phyloP scores from a whole-genome alignment of 2,329 filamentous ascomycete species.

The Teratosphaeria viscida region DNA sequence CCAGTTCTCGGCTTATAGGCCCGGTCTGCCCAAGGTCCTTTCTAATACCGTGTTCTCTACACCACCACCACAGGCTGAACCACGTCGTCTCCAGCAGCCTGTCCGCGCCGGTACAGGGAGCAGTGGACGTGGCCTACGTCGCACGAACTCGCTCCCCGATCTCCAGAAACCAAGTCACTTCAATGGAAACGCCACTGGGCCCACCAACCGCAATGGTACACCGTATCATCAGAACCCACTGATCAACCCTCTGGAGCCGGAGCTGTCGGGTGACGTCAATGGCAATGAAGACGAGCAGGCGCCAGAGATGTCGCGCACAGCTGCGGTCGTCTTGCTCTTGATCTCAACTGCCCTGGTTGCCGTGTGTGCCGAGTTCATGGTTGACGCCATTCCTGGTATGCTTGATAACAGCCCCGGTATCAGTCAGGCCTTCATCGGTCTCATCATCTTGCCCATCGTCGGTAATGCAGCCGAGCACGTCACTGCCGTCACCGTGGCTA shows the following conservation, averaged over 20 bases:
- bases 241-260: conserved; percentile 17
- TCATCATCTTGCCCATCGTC: conserved; percentile 74
- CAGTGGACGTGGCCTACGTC: conserved; percentile 41
- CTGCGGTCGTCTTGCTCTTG: conserved; percentile 45
- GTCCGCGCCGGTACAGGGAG: conserved; percentile 6
- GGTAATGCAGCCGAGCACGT: conserved; percentile 75
- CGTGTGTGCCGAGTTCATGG: conserved; percentile 60
- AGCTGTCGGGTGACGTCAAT: conserved; percentile 4
- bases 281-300: conserved; percentile 22
- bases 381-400: conserved; percentile 60
- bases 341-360: conserved; percentile 49
- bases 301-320: conserved; percentile 44
- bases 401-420: conserved; percentile 46
- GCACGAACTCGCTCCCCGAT: conserved; percentile 65
- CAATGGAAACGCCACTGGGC: conserved; percentile 3
- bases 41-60: conserved; percentile 59
- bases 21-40: conserved; percentile 53
- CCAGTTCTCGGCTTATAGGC: conserved; percentile 42
- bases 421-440: conserved; percentile 64
- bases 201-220: not conserved
- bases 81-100: conserved; percentile 2
- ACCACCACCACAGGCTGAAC: conserved; percentile 20
- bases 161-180: conserved; percentile 41
- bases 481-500: conserved; percentile 67
- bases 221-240: not conserved